phyloP scores from a whole-genome alignment of 2,329 filamentous ascomycete species.

The Penicillium frequentans region DNA sequence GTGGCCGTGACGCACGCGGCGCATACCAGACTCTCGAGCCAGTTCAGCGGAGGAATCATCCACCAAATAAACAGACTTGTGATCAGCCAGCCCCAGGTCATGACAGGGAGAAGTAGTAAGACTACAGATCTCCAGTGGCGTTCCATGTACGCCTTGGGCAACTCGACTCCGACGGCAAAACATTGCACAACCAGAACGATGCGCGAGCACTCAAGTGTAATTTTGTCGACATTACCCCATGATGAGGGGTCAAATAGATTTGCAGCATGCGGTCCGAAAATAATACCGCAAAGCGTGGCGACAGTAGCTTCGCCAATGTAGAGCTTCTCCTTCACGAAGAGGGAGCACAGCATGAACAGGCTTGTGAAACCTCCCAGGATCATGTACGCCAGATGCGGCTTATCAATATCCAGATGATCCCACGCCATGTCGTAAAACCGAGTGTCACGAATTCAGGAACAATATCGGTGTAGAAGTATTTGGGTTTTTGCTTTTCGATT shows the following conservation, averaged over 20 bases:
- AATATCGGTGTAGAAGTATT: not conserved
- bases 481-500: not conserved
- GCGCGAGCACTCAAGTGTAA: conserved; percentile 69
- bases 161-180: conserved; percentile 70
- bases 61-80: conserved; percentile 95
- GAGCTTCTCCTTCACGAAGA: conserved; percentile 43
- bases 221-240: conserved; percentile 68
- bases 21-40: conserved; percentile 84
- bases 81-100: conserved; percentile 84
- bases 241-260: conserved; percentile 60
- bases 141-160: conserved; percentile 85
- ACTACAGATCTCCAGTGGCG: conserved; percentile 92
- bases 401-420: conserved; percentile 68
- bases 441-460: not conserved
- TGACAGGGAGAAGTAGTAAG: conserved; percentile 86
- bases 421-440: conserved; percentile 46
- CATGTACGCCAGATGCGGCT: conserved; percentile 96
- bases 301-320: conserved; percentile 68
- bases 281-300: conserved; percentile 69
- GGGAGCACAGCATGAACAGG: conserved; percentile 97
- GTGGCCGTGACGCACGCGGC: conserved; percentile 96
- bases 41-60: conserved; percentile 74
- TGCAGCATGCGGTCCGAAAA: conserved; percentile 68
- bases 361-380: conserved; percentile 97
- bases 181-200: conserved; percentile 72